These are phyloP conservation scores for Malassezia equina DNA, from an alignment of 1,284 basidiomycete species.

Conservation along the genomic window DNA sequence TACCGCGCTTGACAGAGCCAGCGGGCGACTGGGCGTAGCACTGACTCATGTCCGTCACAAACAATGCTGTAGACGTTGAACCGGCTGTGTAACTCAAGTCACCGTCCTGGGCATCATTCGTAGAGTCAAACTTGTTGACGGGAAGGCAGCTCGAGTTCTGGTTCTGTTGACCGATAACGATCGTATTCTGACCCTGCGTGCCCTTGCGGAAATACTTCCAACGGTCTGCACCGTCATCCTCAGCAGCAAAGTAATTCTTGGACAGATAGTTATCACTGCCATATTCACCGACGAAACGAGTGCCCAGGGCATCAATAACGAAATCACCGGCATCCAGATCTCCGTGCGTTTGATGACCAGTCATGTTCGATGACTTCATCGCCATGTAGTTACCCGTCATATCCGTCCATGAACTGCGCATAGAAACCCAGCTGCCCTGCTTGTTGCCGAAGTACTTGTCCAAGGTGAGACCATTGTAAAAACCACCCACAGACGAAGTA, in stretches of 20 bases:
- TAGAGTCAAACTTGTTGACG: conserved; percentile 54
- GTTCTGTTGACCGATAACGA: conserved; percentile 67
- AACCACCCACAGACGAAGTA: conserved; percentile 68
- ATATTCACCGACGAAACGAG: conserved; percentile 89
- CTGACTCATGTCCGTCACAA: conserved; percentile 65
- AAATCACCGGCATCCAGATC: conserved; percentile 89
- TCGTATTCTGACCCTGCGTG: conserved; percentile 93
- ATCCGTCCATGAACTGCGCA: conserved; percentile 86
- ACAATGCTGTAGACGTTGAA: conserved; percentile 69
- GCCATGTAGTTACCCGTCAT: conserved; percentile 70
- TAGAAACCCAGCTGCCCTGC: conserved; percentile 67
- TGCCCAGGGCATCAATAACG: conserved; percentile 84
- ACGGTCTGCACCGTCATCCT: conserved; percentile 23
- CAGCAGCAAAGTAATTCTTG: conserved; percentile 41
- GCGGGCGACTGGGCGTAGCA: conserved; percentile 59
- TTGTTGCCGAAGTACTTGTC: conserved; percentile 67
- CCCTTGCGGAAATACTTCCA: conserved; percentile 68
- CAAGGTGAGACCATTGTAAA: conserved; percentile 74
- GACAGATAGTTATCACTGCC: conserved; percentile 74
- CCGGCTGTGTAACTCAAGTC: conserved; percentile 57
- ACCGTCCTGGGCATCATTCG: conserved; percentile 65
- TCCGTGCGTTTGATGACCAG: conserved; percentile 72
- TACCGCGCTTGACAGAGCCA: conserved; percentile 68
- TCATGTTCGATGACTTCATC: conserved; percentile 71
- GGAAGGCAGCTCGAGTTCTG: conserved; percentile 68